Evolutionary conservation across 257 asterid genomes (phyloP).

Genomic region (Echium plantagineum): DNA sequence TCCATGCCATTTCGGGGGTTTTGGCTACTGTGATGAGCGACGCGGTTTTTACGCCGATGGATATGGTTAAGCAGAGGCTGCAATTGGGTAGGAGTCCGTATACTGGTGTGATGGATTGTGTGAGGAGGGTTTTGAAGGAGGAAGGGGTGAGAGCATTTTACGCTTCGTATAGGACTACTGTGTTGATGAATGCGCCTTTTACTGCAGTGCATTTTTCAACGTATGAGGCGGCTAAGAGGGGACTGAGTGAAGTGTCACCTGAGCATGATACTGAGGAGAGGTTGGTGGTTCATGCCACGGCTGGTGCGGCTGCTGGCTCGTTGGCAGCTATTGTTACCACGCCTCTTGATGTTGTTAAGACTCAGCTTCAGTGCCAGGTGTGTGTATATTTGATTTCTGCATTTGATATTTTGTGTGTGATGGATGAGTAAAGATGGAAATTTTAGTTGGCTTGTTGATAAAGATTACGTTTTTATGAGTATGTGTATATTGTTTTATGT

Average conservation of each 20-base stretch:
- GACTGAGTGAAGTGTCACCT: conserved; percentile 20
- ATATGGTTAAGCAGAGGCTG: conserved; percentile 59
- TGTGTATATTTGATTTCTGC: too few relatives aligned
- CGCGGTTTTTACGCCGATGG: conserved; percentile 59
- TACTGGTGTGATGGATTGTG: conserved; percentile 45
- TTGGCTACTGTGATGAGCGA: conserved; percentile 45
- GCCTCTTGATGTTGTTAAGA: too few relatives aligned
- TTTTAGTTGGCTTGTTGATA: neutral
- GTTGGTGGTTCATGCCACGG: conserved; percentile 49
- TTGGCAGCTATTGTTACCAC: conserved; percentile 38
- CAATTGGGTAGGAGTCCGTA: conserved; percentile 56
- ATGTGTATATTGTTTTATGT: too few relatives aligned
- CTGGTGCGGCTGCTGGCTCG: conserved; percentile 59
- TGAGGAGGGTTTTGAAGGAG: conserved; percentile 33
- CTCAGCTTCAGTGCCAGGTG: too few relatives aligned
- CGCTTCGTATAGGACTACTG: conserved; percentile 48
- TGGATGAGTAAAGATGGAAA: neutral
- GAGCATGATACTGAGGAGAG: conserved; percentile 19
- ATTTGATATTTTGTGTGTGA: too few relatives aligned
- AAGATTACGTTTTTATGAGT: too few relatives aligned
- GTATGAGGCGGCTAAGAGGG: conserved; percentile 46
- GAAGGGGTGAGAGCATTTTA: conserved; percentile 55
- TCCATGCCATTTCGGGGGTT: conserved; percentile 44
- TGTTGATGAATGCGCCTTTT: conserved; percentile 59
- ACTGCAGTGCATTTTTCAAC: conserved; percentile 60